phyloP scores from a whole-genome alignment of 352 stramenopile species.

The Phytopythium chamaehyphon region DNA sequence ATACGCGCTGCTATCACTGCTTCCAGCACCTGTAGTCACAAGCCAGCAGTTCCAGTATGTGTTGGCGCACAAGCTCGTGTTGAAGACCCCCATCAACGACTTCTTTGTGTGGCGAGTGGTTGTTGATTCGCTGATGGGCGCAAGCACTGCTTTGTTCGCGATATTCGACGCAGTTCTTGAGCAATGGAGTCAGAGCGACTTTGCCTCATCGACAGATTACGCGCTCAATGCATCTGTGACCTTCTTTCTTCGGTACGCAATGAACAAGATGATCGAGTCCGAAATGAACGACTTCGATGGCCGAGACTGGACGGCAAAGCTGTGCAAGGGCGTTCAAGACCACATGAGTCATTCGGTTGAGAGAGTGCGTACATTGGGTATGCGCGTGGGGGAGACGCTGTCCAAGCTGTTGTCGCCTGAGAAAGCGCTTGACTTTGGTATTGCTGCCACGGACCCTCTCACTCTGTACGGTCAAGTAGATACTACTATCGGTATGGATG shows the following conservation, averaged over 20 bases:
- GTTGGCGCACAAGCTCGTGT: slow-evolving; percentile 55
- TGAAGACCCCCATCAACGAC: slow-evolving; percentile 41
- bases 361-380: slow-evolving; percentile 49
- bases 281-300: slow-evolving; percentile 16
- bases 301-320: slow-evolving; percentile 54
- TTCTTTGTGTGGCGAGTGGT: slow-evolving; percentile 48
- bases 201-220: slow-evolving; percentile 45
- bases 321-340: slow-evolving; percentile 70
- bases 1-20: slow-evolving; percentile 42
- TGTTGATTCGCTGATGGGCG: slow-evolving; percentile 24
- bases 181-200: slow-evolving; percentile 56
- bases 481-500: not conserved
- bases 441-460: slow-evolving; percentile 38
- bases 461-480: slow-evolving; percentile 16
- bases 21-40: slow-evolving; percentile 25
- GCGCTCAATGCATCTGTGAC: slow-evolving; percentile 47
- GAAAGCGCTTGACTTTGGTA: slow-evolving; percentile 59
- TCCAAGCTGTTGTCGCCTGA: slow-evolving; percentile 56
- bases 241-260: slow-evolving; percentile 66
- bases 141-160: slow-evolving; percentile 16
- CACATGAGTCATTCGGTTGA: slow-evolving; percentile 68
- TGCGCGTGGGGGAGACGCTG: slow-evolving; percentile 67
- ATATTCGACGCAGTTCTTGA: slow-evolving; percentile 57
- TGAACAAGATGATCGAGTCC: slow-evolving; percentile 23
- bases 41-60: slow-evolving; percentile 67